Evolutionary conservation across 352 stramenopile genomes (phyloP).

Genomic region (Albugo laibachii): DNA sequence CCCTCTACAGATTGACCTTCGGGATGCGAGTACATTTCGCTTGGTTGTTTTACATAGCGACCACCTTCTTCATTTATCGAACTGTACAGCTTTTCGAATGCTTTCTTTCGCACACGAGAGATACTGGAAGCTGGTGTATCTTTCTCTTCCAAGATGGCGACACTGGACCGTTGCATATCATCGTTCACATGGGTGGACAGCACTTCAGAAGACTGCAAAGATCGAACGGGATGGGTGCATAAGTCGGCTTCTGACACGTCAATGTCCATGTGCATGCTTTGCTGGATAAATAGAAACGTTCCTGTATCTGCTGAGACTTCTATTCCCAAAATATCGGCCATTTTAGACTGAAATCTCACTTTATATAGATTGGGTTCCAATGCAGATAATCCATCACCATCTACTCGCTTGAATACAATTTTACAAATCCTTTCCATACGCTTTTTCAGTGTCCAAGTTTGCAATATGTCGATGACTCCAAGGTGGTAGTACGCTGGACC

Average conservation of each 20-base stretch:
- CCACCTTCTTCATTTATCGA: too few species aligned
- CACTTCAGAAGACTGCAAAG: too few species aligned
- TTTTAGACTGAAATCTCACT: constrained; percentile 69
- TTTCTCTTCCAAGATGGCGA: too few species aligned
- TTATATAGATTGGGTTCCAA: constrained; percentile 71
- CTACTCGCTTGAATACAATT: constrained; percentile 62
- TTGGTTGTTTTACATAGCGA: too few species aligned
- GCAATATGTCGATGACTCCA: constrained; percentile 81
- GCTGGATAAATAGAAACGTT: constrained; percentile 29
- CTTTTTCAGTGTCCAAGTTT: constrained; percentile 79
- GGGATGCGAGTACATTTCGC: too few species aligned
- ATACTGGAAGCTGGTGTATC: too few species aligned
- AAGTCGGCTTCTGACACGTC: constrained; percentile 6
- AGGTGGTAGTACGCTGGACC: constrained; percentile 80
- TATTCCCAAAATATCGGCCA: constrained; percentile 70
- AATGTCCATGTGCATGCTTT: constrained; percentile 80
- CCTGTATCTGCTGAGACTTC: constrained; percentile 23
- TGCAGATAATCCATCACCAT: constrained; percentile 63
- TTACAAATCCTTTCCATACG: constrained; percentile 77
- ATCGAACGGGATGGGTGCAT: too few species aligned
- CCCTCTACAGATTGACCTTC: too few species aligned
- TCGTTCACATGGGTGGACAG: too few species aligned
- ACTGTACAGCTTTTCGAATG: too few species aligned
- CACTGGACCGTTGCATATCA: too few species aligned
- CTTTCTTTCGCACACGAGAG: too few species aligned